Base-by-base conservation (phyloP, 148 eudicot genomes). In the Dianthus caryophyllus region DNA sequence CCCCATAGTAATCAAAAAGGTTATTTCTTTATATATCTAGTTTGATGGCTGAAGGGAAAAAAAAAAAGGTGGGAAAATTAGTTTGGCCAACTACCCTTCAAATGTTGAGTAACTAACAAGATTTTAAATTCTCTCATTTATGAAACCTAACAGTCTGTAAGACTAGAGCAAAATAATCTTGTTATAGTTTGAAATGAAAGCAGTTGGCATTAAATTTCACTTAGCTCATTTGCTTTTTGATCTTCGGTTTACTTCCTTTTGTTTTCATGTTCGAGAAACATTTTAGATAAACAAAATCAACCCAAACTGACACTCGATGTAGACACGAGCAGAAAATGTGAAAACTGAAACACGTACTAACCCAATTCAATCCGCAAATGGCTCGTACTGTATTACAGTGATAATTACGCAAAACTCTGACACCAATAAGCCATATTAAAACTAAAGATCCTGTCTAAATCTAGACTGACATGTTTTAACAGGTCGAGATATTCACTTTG, bases 401-500 rank as follows among this genome's bases (percentile, higher is more conserved):
- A 33, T 33, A 33, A 33, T 2, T 33, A 33, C 3, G 8, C 39
- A 33, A 51, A 51, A 51, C 21, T 22, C 9, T 51, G 26, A 51
- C 22, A n/a, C n/a, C n/a, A n/a, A n/a, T n/a, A n/a, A n/a, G 56
- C 56, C 56, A 48, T n/a, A 51, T 55, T 57, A 27, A 31, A 21
- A 43, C 41, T 27, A 54, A 17, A 74, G 41, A 24, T 20, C 31
- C 26, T 2, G 48, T 68, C 72, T 79, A 71, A 64, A 71, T 65
- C 72, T 79, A 71, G 67, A 71, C 54, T 6, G 81, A 76, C 68
- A 76, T 74, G 76, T 72, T 79, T 65, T 87, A 52, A 58, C 61
- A 21, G 71, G 96, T 67, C 57, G 84, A 12, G 97, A 96, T 64
- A 93, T 83, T 67, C 73, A 80, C 87, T 88, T 90, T 80, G 82